A percentile compares a stretch with the other conserved stretches of the same genome.
These are phyloP conservation scores for Magnusiomyces fungicola DNA, from an alignment of 1,139 yeast species.

Conservation along the genomic window DNA sequence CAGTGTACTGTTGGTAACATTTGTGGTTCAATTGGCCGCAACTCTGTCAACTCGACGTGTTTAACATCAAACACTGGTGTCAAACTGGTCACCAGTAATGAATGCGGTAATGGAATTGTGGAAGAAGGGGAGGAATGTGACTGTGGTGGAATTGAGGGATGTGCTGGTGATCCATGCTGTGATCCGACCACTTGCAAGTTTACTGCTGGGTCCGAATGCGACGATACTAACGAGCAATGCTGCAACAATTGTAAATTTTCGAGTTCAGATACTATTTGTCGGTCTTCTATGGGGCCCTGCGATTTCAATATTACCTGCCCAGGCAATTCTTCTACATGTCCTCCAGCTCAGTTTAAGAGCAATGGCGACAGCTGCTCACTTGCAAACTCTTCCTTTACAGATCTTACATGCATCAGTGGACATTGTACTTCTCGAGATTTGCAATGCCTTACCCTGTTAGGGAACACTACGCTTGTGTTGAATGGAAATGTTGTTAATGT, in stretches of 20 bases:
- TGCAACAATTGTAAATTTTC: constrained; percentile 32
- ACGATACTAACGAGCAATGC: constrained; percentile 33
- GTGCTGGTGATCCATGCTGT: constrained; percentile 32
- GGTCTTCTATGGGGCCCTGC: constrained; percentile 33
- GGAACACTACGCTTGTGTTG: constrained; percentile 24
- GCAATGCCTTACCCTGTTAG: constrained; percentile 30
- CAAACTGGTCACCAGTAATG: constrained; percentile 28
- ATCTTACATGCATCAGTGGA: constrained; percentile 33
- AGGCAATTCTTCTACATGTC: constrained; percentile 33
- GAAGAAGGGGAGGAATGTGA: constrained; percentile 39
- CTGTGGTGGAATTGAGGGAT: constrained; percentile 33
- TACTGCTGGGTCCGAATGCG: constrained; percentile 32
- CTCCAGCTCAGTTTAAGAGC: constrained; percentile 24
- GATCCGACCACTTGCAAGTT: constrained; percentile 32
- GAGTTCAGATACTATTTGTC: constrained; percentile 27
- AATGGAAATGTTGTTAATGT: constrained; percentile 25
- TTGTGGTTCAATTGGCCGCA: constrained; percentile 29
- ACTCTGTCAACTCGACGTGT: constrained; percentile 31
- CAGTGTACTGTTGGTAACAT: constrained; percentile 35
- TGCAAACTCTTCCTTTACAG: constrained; percentile 16
- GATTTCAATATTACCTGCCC: constrained; percentile 34
- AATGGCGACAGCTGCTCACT: constrained; percentile 30
- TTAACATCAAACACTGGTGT: constrained; percentile 32
- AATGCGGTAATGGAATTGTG: constrained; percentile 37
- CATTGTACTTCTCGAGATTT: constrained; percentile 35